Percentiles rank a stretch among this genome's conserved stretches.
Conservation (phyloP, 768 basidiomycete genomes). For the Leccinum uliginosum region DNA sequence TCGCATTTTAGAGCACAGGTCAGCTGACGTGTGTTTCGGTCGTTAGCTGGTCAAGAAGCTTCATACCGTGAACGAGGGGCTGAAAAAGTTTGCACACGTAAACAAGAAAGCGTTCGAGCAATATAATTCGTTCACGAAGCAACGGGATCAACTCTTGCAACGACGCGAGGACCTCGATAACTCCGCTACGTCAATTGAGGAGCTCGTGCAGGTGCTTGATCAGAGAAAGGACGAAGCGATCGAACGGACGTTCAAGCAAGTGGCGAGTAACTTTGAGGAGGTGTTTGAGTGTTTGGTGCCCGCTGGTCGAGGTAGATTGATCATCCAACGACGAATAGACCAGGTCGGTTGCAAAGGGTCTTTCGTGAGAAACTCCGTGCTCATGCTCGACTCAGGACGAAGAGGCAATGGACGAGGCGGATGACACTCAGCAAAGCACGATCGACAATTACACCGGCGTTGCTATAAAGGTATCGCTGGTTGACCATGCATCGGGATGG, state of each 20-base stretch:
- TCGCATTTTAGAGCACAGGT: background rate
- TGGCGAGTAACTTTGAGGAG: constrained; percentile 94
- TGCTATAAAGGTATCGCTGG: constrained; percentile 71
- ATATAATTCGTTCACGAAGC: constrained; percentile 96
- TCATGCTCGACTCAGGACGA: constrained; percentile 49
- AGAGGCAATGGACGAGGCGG: constrained; percentile 60
- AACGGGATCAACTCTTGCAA: constrained; percentile 83
- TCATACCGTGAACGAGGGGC: constrained; percentile 85
- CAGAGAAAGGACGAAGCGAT: constrained; percentile 98
- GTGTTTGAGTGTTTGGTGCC: constrained; percentile 97
- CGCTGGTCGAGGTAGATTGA: constrained; percentile 83
- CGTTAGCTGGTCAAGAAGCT: constrained; percentile 85
- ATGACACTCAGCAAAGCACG: constrained; percentile 65
- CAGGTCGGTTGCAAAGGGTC: constrained; percentile 41
- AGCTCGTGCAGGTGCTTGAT: constrained; percentile 90
- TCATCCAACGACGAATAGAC: constrained; percentile 90
- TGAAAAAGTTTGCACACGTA: constrained; percentile 97
- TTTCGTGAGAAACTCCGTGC: background rate
- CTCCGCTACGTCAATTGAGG: constrained; percentile 84
- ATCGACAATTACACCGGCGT: constrained; percentile 97
- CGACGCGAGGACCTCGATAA: constrained; percentile 90
- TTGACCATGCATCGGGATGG: background rate
- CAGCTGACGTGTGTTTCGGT: constrained; percentile 4
- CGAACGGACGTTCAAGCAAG: constrained; percentile 97
- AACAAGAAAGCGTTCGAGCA: constrained; percentile 99